phyloP scores from a whole-genome alignment of 768 basidiomycete species.

The Boletales sp. region DNA sequence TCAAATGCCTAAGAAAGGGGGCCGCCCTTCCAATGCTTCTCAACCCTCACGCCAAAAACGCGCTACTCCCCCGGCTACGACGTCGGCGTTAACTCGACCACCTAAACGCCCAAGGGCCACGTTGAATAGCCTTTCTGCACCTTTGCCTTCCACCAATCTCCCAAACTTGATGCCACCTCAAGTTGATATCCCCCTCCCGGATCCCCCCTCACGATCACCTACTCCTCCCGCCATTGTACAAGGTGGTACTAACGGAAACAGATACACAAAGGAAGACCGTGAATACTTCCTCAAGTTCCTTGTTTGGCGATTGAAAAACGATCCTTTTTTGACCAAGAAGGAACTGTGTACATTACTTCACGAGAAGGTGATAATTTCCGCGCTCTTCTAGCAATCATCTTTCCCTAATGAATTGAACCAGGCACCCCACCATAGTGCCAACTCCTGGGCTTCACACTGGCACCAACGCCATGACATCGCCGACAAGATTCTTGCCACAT shows the following conservation, averaged over 20 bases:
- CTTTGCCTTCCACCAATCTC: conserved; percentile 25
- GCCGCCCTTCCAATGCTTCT: conserved; percentile 19
- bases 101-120: conserved; percentile 38
- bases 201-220: conserved; percentile 66
- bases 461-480: conserved; percentile 60
- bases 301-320: conserved; percentile 53
- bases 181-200: conserved; percentile 54
- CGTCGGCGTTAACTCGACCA: conserved; percentile 22
- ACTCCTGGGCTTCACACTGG: conserved; percentile 71
- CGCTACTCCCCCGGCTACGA: conserved; percentile 16
- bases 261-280: conserved; percentile 64
- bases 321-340: conserved; percentile 49
- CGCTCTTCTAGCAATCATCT: neutral
- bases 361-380: conserved; percentile 41
- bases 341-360: conserved; percentile 54
- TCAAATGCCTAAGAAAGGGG: conserved; percentile 23
- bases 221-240: conserved; percentile 56
- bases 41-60: conserved; percentile 26
- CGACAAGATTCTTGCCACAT: conserved; percentile 52
- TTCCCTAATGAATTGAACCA: conserved; percentile 25
- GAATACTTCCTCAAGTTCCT: conserved; percentile 66
- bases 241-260: conserved; percentile 48
- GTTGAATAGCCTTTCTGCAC: conserved; percentile 59
- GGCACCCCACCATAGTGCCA: conserved; percentile 64
- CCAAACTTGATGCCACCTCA: conserved; percentile 60